Conservation (phyloP, 306 rosid species). For the Pueraria montana region DNA sequence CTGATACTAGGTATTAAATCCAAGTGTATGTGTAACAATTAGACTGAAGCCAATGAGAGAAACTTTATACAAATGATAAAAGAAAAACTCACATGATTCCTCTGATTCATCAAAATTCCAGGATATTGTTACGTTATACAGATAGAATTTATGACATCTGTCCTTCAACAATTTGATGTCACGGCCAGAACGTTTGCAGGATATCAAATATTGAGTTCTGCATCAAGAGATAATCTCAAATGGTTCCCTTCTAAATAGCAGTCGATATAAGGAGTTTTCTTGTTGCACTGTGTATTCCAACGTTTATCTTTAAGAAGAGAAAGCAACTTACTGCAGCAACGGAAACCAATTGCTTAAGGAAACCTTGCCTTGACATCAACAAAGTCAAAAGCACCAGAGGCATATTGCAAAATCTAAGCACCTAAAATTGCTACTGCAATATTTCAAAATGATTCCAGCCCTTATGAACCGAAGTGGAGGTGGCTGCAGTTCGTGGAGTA, state of each 20-base stretch:
- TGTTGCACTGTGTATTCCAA: not conserved
- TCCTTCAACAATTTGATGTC: not conserved
- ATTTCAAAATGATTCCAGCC: not conserved
- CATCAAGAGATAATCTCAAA: not conserved
- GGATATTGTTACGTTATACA: not conserved
- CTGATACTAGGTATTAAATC: not conserved
- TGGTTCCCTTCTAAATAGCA: not conserved
- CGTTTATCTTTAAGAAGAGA: not conserved
- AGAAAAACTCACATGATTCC: not conserved
- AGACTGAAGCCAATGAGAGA: not conserved
- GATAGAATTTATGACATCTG: not conserved
- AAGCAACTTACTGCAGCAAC: not conserved
- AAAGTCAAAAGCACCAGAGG: not conserved
- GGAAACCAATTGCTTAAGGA: not conserved
- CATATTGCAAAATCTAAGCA: slow-evolving; percentile 3
- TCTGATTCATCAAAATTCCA: not conserved
- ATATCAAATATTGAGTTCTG: not conserved
- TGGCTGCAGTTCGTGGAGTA: not conserved
- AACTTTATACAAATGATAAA: not conserved
- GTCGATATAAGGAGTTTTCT: not conserved
- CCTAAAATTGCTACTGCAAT: not conserved
- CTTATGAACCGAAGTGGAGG: not conserved
- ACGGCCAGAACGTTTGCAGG: too few relatives aligned
- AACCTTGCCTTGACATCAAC: not conserved
- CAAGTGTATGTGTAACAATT: not conserved